phyloP scores from a whole-genome alignment of 78 protist species.

The Dictyostelium purpureum region DNA sequence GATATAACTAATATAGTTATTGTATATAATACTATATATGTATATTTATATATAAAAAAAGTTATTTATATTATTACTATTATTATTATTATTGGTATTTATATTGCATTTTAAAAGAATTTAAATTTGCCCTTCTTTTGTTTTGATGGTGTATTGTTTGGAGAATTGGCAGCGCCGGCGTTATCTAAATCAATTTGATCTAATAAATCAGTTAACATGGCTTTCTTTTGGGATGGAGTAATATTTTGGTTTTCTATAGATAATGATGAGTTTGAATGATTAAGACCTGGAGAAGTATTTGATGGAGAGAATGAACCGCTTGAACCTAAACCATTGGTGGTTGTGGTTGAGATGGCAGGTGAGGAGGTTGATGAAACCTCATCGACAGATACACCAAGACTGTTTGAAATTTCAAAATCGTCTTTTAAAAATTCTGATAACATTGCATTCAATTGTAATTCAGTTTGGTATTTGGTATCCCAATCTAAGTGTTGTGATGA shows the following conservation, averaged over 20 bases:
- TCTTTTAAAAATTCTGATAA: conserved; percentile 61
- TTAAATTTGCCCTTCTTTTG: conserved; percentile 58
- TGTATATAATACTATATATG: too few relatives aligned
- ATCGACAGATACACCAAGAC: neutral
- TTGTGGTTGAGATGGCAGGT: neutral
- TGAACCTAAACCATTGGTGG: neutral
- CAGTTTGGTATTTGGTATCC: conserved; percentile 73
- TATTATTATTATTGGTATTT: too few relatives aligned
- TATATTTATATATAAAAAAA: too few relatives aligned
- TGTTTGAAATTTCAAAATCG: conserved; percentile 40
- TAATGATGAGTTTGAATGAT: neutral
- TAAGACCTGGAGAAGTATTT: neutral
- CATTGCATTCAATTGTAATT: conserved; percentile 52
- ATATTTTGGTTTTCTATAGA: neutral
- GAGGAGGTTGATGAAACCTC: neutral
- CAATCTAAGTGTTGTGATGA: conserved; percentile 24
- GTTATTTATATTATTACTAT: too few relatives aligned
- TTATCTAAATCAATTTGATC: conserved; percentile 70
- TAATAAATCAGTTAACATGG: conserved; percentile 50
- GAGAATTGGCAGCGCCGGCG: neutral
- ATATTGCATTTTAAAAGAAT: conserved; percentile 67
- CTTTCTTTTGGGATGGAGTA: conserved; percentile 28
- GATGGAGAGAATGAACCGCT: conserved; percentile 6
- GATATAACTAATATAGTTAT: too few relatives aligned
- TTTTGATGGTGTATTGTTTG: neutral